Evolutionary conservation across 2,329 filamentous ascomycete species (phyloP), one percentile per base, ranked within the genome.

Genomic region (Colletotrichum chrysophilum): DNA sequence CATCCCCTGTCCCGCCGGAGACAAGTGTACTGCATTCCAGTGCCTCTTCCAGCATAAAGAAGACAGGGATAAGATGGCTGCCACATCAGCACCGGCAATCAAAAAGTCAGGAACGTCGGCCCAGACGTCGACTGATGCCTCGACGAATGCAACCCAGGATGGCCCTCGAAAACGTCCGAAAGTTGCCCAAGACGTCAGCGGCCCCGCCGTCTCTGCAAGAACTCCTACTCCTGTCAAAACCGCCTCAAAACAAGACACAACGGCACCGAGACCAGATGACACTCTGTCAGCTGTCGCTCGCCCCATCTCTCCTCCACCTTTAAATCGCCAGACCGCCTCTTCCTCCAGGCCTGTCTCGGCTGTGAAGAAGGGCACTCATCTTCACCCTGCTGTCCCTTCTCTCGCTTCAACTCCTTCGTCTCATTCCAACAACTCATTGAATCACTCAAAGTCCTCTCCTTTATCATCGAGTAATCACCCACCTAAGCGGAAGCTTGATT

Each of bases 1-100:
- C 74, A 86, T 90, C 64, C 87, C 88, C 12, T 90, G 88, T 77
- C 88, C 88, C 7, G 87, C 87, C 24, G 88, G 88, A 66, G 83
- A 85, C 62, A 82, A 76, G 4, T 90, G 88, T 78, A 87, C 85
- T 10, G 87, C 88, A 18, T 89, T 88, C 78, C 84, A 87, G 75
- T 90, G 88, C 78, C 85, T 90, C 52, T 90, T 90, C 78, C 86
- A 87, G 32, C 87, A 89, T 77, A 81, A 82, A 38, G 80, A 79
- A 24, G 85, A 88, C 34, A 80, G 80, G 16, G 66, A 80, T 70
- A 65, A 55, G 70, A 65, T 76, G 74, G 74, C 76, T 16, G 76
- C 72, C 62, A 48, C 74, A 30, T 69, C 72, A 10, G 64, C 62
- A 58, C 73, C 71, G 48, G 48, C 65, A 60, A 36, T 66, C 30